Conservation (phyloP, 2,329 filamentous ascomycete species). For the Fusarium sp. region DNA sequence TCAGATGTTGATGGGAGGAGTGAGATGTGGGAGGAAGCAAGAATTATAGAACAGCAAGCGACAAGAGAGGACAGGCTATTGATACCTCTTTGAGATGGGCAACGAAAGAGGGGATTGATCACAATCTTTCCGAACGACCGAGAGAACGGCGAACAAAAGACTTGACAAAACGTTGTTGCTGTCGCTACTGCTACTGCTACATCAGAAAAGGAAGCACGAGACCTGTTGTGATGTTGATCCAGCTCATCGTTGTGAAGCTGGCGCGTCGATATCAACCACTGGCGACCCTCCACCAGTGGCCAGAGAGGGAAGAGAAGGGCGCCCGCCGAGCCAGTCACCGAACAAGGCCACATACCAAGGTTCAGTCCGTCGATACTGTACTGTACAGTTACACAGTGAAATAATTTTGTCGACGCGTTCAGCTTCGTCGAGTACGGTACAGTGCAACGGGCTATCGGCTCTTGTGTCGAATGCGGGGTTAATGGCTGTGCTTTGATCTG, state of each 20-base stretch:
- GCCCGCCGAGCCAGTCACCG: slow-evolving; percentile 41
- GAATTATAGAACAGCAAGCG: slow-evolving; percentile 29
- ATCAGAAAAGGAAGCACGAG: slow-evolving; percentile 34
- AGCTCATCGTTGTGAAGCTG: slow-evolving; percentile 32
- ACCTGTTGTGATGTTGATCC: slow-evolving; percentile 43
- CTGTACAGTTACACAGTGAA: slow-evolving; percentile 20
- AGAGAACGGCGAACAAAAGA: slow-evolving; percentile 26
- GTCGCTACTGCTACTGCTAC: slow-evolving; percentile 24
- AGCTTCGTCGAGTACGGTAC: background rate
- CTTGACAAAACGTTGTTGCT: background rate
- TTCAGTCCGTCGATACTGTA: slow-evolving; percentile 32
- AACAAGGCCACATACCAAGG: slow-evolving; percentile 40
- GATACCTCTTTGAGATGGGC: slow-evolving; percentile 26
- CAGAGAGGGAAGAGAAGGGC: slow-evolving; percentile 29
- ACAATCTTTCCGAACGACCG: slow-evolving; percentile 33
- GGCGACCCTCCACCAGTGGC: slow-evolving; percentile 47
- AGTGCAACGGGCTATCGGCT: slow-evolving; percentile 12
- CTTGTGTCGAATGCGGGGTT: slow-evolving; percentile 32
- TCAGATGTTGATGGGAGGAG: slow-evolving; percentile 18
- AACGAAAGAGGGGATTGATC: slow-evolving; percentile 16
- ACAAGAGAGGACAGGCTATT: slow-evolving; percentile 20
- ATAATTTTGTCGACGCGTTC: slow-evolving; percentile 19
- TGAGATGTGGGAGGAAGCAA: slow-evolving; percentile 31
- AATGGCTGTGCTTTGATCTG: background rate
- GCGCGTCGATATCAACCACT: slow-evolving; percentile 44